These are phyloP conservation scores for Suillus clintonianus DNA, from an alignment of 768 basidiomycete species.

Conservation along the genomic window DNA sequence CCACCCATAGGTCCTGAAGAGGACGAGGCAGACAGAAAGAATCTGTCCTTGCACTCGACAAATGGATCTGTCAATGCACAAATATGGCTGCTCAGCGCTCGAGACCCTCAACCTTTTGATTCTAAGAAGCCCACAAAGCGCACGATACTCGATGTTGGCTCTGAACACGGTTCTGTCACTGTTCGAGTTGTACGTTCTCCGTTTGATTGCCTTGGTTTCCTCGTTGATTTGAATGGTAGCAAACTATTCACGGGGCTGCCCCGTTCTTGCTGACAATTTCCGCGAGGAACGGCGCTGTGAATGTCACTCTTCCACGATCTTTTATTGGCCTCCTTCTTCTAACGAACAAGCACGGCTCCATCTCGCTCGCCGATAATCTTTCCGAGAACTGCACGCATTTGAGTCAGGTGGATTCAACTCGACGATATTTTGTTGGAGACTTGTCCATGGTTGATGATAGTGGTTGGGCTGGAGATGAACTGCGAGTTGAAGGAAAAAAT, in stretches of 20 bases:
- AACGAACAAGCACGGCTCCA: slow-evolving; percentile 18
- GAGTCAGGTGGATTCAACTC: slow-evolving; percentile 17
- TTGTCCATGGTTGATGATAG: slow-evolving; percentile 15
- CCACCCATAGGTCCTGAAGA: slow-evolving; percentile 38
- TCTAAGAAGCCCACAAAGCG: slow-evolving; percentile 9
- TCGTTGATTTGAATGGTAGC: slow-evolving; percentile 11
- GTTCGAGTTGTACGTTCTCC: slow-evolving; percentile 20
- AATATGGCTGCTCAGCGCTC: slow-evolving; percentile 35
- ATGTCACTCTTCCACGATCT: slow-evolving; percentile 17
- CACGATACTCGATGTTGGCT: slow-evolving; percentile 21
- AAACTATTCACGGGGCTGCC: slow-evolving; percentile 8
- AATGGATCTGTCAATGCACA: slow-evolving; percentile 41
- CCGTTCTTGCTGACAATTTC: slow-evolving; percentile 19
- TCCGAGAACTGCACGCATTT: slow-evolving; percentile 19
- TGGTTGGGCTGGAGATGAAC: slow-evolving; percentile 22
- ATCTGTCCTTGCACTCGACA: slow-evolving; percentile 36
- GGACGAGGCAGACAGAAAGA: slow-evolving; percentile 40
- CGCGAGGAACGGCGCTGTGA: slow-evolving; percentile 14
- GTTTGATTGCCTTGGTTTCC: not conserved
- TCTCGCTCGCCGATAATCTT: slow-evolving; percentile 15
- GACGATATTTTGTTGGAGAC: slow-evolving; percentile 28
- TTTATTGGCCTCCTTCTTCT: slow-evolving; percentile 23
- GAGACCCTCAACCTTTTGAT: slow-evolving; percentile 7
- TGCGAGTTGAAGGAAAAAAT: slow-evolving; percentile 16
- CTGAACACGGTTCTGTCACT: slow-evolving; percentile 17